These are phyloP conservation scores for Backusella liffmaniae DNA, from an alignment of 192 early-diverging fungal genomes.

Conservation along the genomic window DNA sequence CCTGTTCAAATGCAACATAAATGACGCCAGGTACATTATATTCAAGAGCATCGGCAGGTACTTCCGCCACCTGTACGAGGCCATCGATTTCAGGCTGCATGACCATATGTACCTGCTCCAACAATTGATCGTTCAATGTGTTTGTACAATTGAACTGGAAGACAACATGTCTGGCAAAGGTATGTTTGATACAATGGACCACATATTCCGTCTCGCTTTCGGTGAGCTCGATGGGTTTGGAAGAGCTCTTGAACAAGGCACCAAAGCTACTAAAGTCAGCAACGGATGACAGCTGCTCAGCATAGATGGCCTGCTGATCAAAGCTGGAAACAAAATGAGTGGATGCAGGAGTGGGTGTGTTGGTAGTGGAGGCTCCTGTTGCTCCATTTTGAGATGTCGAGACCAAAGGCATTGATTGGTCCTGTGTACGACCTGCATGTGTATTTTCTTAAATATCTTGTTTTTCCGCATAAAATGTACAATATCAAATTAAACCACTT, in stretches of 20 bases:
- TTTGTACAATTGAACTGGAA: constrained; percentile 97
- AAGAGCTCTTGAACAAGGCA: constrained; percentile 81
- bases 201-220: constrained; percentile 98
- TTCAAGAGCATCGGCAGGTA: constrained; percentile 71
- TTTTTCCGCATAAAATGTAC: too few species aligned
- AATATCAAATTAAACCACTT: constrained; percentile 16
- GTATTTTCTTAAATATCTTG: too few species aligned
- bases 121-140: constrained; percentile 88
- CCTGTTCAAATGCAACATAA: constrained; percentile 86
- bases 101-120: constrained; percentile 86
- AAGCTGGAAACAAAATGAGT: constrained; percentile 2
- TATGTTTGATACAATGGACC: constrained; percentile 91
- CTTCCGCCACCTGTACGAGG: constrained; percentile 63
- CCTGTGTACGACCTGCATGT: neutral
- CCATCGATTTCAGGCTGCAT: constrained; percentile 71
- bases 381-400: neutral
- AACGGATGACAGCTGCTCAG: constrained; percentile 74
- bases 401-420: constrained; percentile 8
- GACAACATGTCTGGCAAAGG: constrained; percentile 86
- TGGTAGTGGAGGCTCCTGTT: neutral
- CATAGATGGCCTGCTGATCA: constrained; percentile 75
- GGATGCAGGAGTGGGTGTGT: neutral
- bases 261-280: constrained; percentile 84
- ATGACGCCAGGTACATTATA: constrained; percentile 76
- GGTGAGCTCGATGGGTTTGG: constrained; percentile 73